These are phyloP conservation scores for Botrytis sinoallii DNA, from an alignment of 2,329 filamentous ascomycete genomes.

Conservation along the genomic window DNA sequence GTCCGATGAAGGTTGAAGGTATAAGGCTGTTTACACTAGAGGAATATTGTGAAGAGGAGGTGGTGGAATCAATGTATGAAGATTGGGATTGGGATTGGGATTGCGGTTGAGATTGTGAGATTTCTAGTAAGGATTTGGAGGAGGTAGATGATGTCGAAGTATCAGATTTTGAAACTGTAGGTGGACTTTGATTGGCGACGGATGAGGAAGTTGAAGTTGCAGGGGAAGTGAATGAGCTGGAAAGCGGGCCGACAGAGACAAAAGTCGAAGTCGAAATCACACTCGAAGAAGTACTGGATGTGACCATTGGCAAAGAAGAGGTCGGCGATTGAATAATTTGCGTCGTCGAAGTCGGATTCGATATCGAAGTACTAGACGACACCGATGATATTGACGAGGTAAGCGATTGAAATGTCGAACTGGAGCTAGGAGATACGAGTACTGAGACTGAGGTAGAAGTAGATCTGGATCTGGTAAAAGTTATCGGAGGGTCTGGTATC, in stretches of 20 bases:
- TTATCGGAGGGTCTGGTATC: not conserved
- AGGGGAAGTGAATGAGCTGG: not conserved
- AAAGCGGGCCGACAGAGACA: accelerated
- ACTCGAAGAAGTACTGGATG: not conserved
- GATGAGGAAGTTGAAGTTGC: no score
- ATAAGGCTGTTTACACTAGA: not conserved
- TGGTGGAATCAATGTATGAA: no score
- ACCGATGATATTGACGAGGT: not conserved
- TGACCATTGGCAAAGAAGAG: not conserved
- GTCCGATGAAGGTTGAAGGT: not conserved
- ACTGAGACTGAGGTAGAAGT: not conserved
- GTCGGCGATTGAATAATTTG: not conserved
- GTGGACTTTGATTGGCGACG: not conserved
- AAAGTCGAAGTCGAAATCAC: not conserved
- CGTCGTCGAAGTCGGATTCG: not conserved
- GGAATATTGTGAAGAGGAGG: not conserved
- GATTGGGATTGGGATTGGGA: not conserved
- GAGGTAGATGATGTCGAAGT: not conserved
- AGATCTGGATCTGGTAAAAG: not conserved
- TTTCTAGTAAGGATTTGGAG: accelerated
- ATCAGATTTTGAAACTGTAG: not conserved
- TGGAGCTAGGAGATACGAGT: not conserved
- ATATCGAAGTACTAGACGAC: not conserved
- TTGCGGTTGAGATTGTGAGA: not conserved
- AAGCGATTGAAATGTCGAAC: not conserved